Percentiles rank a stretch among this genome's conserved stretches.
Evolutionary conservation across 2,329 filamentous ascomycete genomes (phyloP).

Genomic region (Sporothrix humicola): DNA sequence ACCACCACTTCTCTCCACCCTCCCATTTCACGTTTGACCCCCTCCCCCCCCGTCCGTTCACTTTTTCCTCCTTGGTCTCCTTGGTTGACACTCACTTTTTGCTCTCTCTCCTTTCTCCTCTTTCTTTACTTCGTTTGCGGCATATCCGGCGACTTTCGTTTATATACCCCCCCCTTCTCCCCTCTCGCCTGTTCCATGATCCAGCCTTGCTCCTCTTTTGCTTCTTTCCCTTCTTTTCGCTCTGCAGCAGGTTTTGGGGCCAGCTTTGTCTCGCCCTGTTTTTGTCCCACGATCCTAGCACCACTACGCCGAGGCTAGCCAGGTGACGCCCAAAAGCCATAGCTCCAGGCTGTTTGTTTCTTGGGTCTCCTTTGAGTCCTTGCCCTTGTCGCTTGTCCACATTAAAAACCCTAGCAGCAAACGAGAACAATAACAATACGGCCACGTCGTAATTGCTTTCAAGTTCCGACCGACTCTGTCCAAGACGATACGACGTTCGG

Average conservation of each 20-base stretch:
- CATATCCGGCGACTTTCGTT: slow-evolving; percentile 1
- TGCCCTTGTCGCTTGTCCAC: background rate
- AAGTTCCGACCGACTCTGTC: background rate
- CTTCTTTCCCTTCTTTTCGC: background rate
- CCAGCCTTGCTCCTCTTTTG: slow-evolving; percentile 4
- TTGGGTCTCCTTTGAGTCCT: too few relatives aligned
- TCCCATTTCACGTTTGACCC: slow-evolving; percentile 24
- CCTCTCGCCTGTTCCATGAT: background rate
- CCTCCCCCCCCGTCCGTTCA: background rate
- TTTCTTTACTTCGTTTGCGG: slow-evolving; percentile 22
- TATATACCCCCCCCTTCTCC: slow-evolving; percentile 2
- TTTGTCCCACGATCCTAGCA: slow-evolving; percentile 16
- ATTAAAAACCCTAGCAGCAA: slow-evolving; percentile 1
- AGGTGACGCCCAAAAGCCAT: background rate
- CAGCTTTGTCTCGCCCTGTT: slow-evolving; percentile 1
- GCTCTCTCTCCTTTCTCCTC: slow-evolving; percentile 16
- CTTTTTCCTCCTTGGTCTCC: background rate
- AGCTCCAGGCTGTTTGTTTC: slow-evolving; percentile 11
- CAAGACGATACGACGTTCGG: background rate
- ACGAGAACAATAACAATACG: slow-evolving; percentile 2
- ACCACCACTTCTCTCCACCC: slow-evolving; percentile 27
- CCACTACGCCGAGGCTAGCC: slow-evolving; percentile 16
- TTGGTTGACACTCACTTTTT: slow-evolving; percentile 20
- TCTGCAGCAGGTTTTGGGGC: background rate
- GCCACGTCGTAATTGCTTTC: background rate